Percentiles rank a stretch among this genome's conserved stretches.
Evolutionary conservation across 371 early-diverging fungal genomes (phyloP).

Genomic region (Mortierella sp.): DNA sequence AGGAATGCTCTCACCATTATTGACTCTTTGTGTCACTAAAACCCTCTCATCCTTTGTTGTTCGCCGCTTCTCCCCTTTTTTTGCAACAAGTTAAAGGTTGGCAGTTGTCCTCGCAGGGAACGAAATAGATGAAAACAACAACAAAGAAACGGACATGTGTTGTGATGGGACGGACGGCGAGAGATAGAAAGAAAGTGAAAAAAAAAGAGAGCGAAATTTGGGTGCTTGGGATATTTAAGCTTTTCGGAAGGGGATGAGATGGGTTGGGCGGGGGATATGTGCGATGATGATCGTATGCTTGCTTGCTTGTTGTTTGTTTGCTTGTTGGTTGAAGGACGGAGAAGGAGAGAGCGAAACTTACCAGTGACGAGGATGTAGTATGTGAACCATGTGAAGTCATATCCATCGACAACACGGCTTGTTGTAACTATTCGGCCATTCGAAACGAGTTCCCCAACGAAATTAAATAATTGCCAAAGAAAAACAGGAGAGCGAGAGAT

Average conservation of each 20-base stretch:
- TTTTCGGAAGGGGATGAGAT: background rate
- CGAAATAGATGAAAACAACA: background rate
- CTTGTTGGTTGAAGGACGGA: background rate
- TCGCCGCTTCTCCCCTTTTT: background rate
- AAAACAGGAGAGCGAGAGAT: no score
- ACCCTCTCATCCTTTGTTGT: background rate
- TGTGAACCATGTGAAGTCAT: constrained; percentile 34
- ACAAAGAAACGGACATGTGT: background rate
- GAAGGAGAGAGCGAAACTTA: constrained; percentile 17
- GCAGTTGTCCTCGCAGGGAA: background rate
- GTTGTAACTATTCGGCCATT: constrained; percentile 20
- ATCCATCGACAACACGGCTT: constrained; percentile 10
- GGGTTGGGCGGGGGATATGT: background rate
- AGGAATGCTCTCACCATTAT: constrained; percentile 4
- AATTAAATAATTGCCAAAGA: constrained; percentile 6
- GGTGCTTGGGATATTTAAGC: background rate
- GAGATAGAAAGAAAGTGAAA: background rate
- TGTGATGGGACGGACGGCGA: no score
- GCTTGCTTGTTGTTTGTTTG: background rate
- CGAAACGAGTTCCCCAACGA: background rate
- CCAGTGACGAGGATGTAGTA: constrained; percentile 41
- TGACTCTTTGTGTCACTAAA: background rate
- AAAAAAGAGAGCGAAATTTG: background rate
- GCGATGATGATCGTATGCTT: background rate
- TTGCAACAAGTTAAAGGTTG: background rate